A percentile compares a stretch with the other conserved stretches of the same genome.
phyloP scores from a whole-genome alignment of 441 rosid genomes.

The Erodium trifolium region DNA sequence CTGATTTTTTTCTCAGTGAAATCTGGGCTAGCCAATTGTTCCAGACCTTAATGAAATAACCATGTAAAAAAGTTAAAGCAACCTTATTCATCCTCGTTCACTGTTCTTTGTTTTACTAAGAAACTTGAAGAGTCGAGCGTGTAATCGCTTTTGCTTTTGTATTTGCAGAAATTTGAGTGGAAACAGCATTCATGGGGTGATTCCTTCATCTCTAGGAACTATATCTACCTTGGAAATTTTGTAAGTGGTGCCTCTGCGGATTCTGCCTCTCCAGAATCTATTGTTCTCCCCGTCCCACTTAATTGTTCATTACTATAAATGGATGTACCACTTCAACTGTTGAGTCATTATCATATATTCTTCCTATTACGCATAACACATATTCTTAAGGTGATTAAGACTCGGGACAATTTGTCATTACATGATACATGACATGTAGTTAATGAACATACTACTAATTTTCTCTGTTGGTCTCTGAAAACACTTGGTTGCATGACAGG shows the following conservation, averaged over 20 bases:
- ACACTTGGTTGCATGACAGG: conserved; percentile 30
- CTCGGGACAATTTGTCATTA: too few species aligned
- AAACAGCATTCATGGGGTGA: conserved; percentile 65
- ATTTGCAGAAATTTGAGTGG: conserved; percentile 74
- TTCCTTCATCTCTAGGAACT: conserved; percentile 75
- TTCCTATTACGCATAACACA: too few species aligned
- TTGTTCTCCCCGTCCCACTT: background rate
- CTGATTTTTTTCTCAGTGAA: background rate
- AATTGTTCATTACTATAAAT: background rate
- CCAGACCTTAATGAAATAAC: conserved; percentile 2
- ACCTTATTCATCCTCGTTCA: background rate
- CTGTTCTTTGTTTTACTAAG: background rate
- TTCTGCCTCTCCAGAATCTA: too few species aligned
- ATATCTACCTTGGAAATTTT: conserved; percentile 51
- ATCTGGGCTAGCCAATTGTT: background rate
- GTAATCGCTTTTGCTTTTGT: conserved; percentile 1
- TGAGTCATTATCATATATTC: too few species aligned
- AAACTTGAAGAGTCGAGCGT: background rate
- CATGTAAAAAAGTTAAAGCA: background rate
- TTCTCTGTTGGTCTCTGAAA: too few species aligned
- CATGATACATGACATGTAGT: too few species aligned
- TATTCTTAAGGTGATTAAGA: too few species aligned
- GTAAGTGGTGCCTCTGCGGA: conserved; percentile 40
- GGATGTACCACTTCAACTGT: background rate
- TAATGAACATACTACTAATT: too few species aligned